phyloP scores from a whole-genome alignment of 2,329 filamentous ascomycete genomes.

The Scytalidium lignicola region DNA sequence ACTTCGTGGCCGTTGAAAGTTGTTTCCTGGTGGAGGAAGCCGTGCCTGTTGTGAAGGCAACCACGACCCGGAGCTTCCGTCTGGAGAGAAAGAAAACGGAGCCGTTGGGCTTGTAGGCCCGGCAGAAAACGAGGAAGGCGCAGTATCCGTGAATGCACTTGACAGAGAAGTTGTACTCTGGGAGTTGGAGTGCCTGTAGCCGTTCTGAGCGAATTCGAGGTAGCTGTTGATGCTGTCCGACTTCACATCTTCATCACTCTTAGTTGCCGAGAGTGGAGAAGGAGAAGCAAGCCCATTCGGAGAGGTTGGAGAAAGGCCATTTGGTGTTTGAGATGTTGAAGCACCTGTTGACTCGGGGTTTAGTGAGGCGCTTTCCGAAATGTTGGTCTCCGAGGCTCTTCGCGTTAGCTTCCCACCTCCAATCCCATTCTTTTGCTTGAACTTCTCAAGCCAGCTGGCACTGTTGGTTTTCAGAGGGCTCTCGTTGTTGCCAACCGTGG shows the following conservation, averaged over 20 bases:
- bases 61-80: conserved; percentile 65
- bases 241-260: conserved; percentile 64
- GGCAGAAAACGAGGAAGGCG: conserved; percentile 63
- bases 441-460: conserved; percentile 83
- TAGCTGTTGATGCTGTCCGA: conserved; percentile 51
- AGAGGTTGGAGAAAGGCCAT: conserved; percentile 67
- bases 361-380: conserved; percentile 61
- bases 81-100: conserved; percentile 70
- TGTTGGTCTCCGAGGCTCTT: conserved; percentile 63
- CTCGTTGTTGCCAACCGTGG: conserved; percentile 66
- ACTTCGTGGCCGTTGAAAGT: conserved; percentile 71
- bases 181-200: conserved; percentile 60
- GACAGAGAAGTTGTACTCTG: conserved; percentile 63
- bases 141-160: conserved; percentile 60
- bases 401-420: conserved; percentile 40
- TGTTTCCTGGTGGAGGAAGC: conserved; percentile 34
- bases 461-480: conserved; percentile 67
- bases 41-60: conserved; percentile 46
- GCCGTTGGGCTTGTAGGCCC: conserved; percentile 69
- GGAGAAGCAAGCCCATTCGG: conserved; percentile 60
- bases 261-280: conserved; percentile 65
- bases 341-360: conserved; percentile 48
- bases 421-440: conserved; percentile 69
- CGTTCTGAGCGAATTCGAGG: conserved; percentile 49
- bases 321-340: conserved; percentile 57